A percentile compares a stretch with the other conserved stretches of the same genome.
Evolutionary conservation across 306 rosid genomes (phyloP).

Genomic region (Styphnolobium japonicum): DNA sequence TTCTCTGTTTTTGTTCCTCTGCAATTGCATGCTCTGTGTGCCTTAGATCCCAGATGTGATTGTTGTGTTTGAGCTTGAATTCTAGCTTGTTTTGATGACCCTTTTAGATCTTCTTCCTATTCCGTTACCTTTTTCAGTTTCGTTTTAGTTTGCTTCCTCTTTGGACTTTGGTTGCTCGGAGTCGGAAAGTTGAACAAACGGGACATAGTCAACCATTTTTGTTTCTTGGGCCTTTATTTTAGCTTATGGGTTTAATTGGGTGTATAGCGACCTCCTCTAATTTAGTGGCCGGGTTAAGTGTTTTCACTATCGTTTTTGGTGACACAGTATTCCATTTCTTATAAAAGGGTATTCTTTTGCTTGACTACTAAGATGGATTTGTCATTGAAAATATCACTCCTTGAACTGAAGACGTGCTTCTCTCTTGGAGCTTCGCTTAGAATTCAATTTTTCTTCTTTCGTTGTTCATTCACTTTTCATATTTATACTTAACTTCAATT

Average conservation of each 20-base stretch:
- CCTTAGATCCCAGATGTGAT: not conserved
- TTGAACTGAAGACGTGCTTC: not conserved
- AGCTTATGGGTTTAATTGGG: not conserved
- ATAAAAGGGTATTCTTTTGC: constrained; percentile 20
- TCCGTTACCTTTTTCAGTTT: not conserved
- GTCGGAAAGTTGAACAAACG: not conserved
- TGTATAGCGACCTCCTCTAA: not conserved
- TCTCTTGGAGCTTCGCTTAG: not conserved
- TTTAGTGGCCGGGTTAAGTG: not conserved
- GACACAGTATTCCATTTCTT: not conserved
- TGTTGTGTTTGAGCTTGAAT: not conserved
- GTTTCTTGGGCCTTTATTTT: not conserved
- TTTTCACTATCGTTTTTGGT: constrained; percentile 25
- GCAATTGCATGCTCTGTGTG: not conserved
- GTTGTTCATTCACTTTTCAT: not conserved
- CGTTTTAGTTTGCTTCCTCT: not conserved
- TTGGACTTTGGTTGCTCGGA: not conserved
- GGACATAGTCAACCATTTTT: not conserved
- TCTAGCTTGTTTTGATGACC: not conserved
- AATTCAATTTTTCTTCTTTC: not conserved
- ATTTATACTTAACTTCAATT: not conserved
- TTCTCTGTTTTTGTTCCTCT: not conserved
- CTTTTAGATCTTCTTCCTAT: not conserved
- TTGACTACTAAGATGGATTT: constrained; percentile 24
- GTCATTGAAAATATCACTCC: not conserved